These are phyloP conservation scores for Diaporthe sp. DNA, from an alignment of 2,329 filamentous ascomycete genomes.

Conservation along the genomic window DNA sequence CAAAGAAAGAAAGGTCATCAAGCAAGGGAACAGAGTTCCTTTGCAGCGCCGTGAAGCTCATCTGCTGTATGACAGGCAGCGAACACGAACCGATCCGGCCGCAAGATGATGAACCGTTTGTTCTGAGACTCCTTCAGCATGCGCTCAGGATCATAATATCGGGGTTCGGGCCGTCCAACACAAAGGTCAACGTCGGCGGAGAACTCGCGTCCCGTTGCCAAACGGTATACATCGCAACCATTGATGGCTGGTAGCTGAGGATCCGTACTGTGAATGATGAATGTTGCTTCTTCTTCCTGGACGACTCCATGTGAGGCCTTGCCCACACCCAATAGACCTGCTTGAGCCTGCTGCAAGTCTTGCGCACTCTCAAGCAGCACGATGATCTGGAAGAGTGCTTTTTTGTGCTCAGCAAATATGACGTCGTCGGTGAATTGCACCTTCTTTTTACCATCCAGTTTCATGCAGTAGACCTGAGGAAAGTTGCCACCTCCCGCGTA, in stretches of 20 bases:
- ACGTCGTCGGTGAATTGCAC: not conserved
- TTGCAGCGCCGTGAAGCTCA: not conserved
- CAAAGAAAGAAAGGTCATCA: not conserved
- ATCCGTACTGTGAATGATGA: not conserved
- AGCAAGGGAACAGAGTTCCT: not conserved
- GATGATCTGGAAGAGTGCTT: not conserved
- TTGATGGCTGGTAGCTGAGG: not conserved
- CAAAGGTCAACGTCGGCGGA: not conserved
- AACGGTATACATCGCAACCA: not conserved
- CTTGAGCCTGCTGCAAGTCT: not conserved
- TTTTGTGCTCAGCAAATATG: not conserved
- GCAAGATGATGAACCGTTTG: not conserved
- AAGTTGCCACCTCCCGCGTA: not conserved
- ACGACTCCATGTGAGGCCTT: not conserved
- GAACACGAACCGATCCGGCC: not conserved
- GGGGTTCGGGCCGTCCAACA: not conserved
- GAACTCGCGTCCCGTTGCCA: not conserved
- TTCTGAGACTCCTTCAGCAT: not conserved
- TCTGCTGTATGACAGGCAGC: not conserved
- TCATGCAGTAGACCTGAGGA: not conserved
- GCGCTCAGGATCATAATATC: not conserved
- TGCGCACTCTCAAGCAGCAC: not conserved
- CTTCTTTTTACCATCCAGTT: not conserved
- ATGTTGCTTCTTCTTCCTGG: not conserved
- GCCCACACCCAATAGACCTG: not conserved